Evolutionary conservation across 768 basidiomycete species (phyloP), one percentile per base, ranked within the genome.

Genomic region (Boletus pseudo-olivaceus): DNA sequence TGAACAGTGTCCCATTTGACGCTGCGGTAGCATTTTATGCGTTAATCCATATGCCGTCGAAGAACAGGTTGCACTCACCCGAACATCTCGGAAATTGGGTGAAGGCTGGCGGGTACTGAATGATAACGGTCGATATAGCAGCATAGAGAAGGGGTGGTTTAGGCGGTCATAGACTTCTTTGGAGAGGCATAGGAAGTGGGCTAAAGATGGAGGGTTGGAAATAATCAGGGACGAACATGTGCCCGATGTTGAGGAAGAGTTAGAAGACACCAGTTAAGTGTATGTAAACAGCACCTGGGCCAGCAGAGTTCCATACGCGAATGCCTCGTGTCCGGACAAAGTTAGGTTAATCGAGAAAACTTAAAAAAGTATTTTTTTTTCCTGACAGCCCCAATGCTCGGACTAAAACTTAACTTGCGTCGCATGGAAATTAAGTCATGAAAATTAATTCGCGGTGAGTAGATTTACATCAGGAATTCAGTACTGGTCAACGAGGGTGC

Each of bases 1-100:
- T 15, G 53, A 39, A 14, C 44, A 27, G 43, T 44, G 41, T 14
- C 7, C 34, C 42, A 9, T 56, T 43, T 7, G 50, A 53, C 4
- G 47, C 50, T 34, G 43, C 52, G 23, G 37, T 58, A 11, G 43
- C 47, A 40, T 26, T 50, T 42, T 53, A 53, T n/a, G 30, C 56
- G 46, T 32, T 48, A 3, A 38, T 55, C 41, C 48, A 53, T n/a
- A 47, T 58, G 37, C 54, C 27, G 23, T 59, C 42, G 42, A 54
- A 23, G 56, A 54, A 33, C 51, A 39, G 37, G 46, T 9, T 48
- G 55, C 43, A 38, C 48, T 56, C 34, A 46, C 62, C 33, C 47
- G 19, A 19, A 10, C 42, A 47, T 32, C 42, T 56, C 54, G 65
- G 60, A 62, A 56, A 64, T 65, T 60, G 65, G 34, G 33, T 20